Evolutionary conservation across 2,329 filamentous ascomycete species (phyloP).

Genomic region (Pseudocercospora musae): DNA sequence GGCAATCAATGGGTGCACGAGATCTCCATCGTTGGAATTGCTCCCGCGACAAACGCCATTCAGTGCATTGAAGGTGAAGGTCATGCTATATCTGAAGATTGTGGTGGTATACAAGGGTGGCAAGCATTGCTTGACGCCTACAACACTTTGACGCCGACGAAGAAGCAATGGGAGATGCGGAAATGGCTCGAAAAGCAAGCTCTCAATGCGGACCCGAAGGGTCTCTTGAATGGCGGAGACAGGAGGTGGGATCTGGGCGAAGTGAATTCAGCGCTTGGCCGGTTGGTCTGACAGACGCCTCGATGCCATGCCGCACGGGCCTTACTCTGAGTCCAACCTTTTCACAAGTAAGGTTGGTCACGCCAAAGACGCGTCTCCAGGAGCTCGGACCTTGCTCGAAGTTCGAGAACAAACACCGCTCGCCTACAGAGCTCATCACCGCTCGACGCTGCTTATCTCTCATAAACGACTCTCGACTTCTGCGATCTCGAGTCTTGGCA

Average conservation of each 20-base stretch:
- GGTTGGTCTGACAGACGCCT: slow-evolving; percentile 30
- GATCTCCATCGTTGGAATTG: slow-evolving; percentile 23
- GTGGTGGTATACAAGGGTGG: slow-evolving; percentile 32
- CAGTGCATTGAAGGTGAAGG: slow-evolving; percentile 30
- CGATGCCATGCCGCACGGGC: neutral
- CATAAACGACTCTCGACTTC: neutral
- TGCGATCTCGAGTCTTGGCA: neutral
- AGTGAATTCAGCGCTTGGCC: slow-evolving; percentile 14
- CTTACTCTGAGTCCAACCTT: neutral
- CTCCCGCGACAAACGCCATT: slow-evolving; percentile 18
- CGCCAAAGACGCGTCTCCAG: neutral
- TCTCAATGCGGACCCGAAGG: slow-evolving; percentile 27
- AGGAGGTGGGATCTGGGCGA: slow-evolving; percentile 23
- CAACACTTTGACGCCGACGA: slow-evolving; percentile 21
- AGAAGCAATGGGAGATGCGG: slow-evolving; percentile 29
- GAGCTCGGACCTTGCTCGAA: neutral
- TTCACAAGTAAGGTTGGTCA: neutral
- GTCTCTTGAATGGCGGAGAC: slow-evolving; percentile 23
- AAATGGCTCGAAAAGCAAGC: slow-evolving; percentile 31
- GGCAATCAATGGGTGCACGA: slow-evolving; percentile 31
- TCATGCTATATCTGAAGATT: slow-evolving; percentile 35
- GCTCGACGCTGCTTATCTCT: neutral
- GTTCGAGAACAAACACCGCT: neutral
- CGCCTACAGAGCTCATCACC: neutral
- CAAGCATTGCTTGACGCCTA: slow-evolving; percentile 34